Base-by-base conservation (phyloP, 352 stramenopile genomes). In the Globisporangium cystogenes region DNA sequence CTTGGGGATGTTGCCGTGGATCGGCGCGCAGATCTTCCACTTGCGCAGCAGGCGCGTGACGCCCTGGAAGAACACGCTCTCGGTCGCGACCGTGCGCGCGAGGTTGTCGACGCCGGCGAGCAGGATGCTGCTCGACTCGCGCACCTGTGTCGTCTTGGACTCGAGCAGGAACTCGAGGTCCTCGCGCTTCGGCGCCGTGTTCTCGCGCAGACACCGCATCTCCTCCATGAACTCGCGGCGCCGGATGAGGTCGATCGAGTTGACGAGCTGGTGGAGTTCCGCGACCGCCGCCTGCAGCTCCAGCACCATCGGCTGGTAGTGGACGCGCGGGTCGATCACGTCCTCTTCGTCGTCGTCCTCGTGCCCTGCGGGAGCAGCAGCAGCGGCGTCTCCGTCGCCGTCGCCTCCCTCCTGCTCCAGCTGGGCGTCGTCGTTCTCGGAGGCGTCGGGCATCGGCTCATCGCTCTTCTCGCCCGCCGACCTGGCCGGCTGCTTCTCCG, bases 1-100 rank as follows among this genome's bases (percentile, higher is more conserved):
- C 62, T 93, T 93, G 3, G 84, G 82, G 53, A 95, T 95, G 24
- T 87, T 93, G 46, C 84, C 84, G 51, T 95, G 84, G 27, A 92
- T 87, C 14, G 84, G 84, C 41, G 84, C 84, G 45, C 79, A 92
- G 40, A 95, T 77, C 55, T 93, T 93, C 84, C 84, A 95, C 51
- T 88, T 90, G 50, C 72, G 76, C 41, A 93, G 64, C 54, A 93
- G 70, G n/a, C 89, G 74, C 57, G 61, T 77, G 35, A 91, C 71
- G 24, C 82, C 84, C 36, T 88, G 70, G 47, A 95, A 95, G 51
- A 95, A 95, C 3, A 90, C 68, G 53, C 78, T 86, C 53, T 95
- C 84, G 40, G 90, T 95, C 50, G 76, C 69, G 18, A 93, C 78
- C 2, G 80, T 89, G 42, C 60, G 71, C 18, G 83, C 72, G 40